Evolutionary conservation across 176 grass and related monocot genomes (phyloP).

Genomic region (Avena eriantha): DNA sequence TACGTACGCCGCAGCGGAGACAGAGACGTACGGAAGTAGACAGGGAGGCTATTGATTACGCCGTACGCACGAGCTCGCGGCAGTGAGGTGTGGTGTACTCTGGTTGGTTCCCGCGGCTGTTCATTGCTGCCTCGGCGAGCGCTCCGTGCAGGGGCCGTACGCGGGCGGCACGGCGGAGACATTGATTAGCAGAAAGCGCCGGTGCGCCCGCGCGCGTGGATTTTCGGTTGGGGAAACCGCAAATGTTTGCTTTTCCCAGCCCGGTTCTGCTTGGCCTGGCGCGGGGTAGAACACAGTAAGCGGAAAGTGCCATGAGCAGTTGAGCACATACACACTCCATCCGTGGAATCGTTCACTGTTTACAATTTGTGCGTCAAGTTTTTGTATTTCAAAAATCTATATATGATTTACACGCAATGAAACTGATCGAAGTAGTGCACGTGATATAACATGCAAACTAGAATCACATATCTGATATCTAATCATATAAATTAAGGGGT

Average conservation of each 20-base stretch:
- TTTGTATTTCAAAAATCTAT: too few relatives aligned
- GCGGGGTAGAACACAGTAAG: neutral
- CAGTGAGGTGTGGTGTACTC: neutral
- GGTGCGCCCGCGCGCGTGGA: neutral
- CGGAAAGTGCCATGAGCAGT: too few relatives aligned
- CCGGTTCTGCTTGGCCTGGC: neutral
- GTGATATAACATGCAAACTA: too few relatives aligned
- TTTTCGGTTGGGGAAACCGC: neutral
- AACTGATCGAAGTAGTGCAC: too few relatives aligned
- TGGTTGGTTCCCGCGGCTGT: neutral
- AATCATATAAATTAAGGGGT: too few relatives aligned
- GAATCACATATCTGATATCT: too few relatives aligned
- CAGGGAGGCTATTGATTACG: neutral
- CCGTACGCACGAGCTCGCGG: too few relatives aligned
- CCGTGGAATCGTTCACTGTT: too few relatives aligned
- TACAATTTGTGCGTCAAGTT: too few relatives aligned
- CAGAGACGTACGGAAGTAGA: neutral
- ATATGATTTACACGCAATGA: too few relatives aligned
- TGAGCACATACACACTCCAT: too few relatives aligned
- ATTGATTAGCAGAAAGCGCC: conserved; percentile 21
- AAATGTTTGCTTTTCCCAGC: neutral
- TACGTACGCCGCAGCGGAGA: neutral
- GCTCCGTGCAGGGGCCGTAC: neutral
- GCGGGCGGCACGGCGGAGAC: neutral
- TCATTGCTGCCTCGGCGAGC: neutral